Conservation (phyloP, 208 protist species). For the Perkinsela sp. region DNA sequence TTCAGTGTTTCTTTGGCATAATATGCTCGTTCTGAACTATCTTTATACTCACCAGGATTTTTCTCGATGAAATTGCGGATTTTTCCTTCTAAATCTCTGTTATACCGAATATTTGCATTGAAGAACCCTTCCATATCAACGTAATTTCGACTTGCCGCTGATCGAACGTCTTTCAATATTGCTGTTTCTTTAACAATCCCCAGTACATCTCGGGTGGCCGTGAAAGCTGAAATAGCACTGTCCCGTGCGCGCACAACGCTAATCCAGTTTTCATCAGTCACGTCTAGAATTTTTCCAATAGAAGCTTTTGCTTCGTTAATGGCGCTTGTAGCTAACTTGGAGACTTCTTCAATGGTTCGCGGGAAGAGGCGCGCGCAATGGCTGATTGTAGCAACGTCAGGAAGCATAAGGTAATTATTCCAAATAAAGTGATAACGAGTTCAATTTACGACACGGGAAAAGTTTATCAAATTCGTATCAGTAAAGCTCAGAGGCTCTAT, state of each 20-base stretch:
- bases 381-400: conserved; percentile 6
- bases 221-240: conserved; percentile 15
- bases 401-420: too few species aligned
- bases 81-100: background rate
- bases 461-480: too few species aligned
- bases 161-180: conserved; percentile 16
- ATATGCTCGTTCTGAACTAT: conserved; percentile 19
- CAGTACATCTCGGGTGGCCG: conserved; percentile 21
- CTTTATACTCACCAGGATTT: conserved; percentile 11
- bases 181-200: conserved; percentile 19
- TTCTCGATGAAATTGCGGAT: conserved; percentile 5
- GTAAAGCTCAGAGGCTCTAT: too few species aligned
- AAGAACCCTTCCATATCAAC: conserved; percentile 14
- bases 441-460: too few species aligned
- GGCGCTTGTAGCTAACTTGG: conserved; percentile 12
- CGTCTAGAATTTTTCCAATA: conserved; percentile 14
- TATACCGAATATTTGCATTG: background rate
- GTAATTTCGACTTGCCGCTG: conserved; percentile 21
- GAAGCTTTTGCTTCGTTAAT: conserved; percentile 14
- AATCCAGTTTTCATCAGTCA: conserved; percentile 6
- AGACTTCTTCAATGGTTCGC: conserved; percentile 13
- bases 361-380: conserved; percentile 32
- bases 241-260: conserved; percentile 24
- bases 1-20: conserved; percentile 26
- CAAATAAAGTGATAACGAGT: too few species aligned